Conservation (phyloP, 2,329 filamentous ascomycete species). For the Pestalotiopsis sp. region DNA sequence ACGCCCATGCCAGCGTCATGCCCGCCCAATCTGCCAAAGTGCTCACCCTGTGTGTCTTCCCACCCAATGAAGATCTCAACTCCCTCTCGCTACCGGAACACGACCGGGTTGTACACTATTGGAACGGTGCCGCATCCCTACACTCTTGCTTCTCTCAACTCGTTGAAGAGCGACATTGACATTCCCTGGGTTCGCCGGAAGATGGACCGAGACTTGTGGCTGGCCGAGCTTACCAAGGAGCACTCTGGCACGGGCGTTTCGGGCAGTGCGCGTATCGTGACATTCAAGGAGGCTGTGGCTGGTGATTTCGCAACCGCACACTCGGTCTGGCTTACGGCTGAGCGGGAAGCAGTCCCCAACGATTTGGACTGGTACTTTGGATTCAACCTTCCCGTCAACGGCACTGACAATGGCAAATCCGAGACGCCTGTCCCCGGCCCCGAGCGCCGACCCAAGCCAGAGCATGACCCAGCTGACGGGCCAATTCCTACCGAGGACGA, state of each 20-base stretch:
- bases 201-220: constrained; percentile 78
- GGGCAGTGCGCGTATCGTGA: constrained; percentile 67
- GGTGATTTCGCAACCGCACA: constrained; percentile 64
- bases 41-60: constrained; percentile 71
- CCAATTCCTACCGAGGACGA: constrained; percentile 55
- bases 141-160: constrained; percentile 72
- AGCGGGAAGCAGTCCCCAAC: constrained; percentile 56
- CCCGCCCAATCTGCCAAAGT: constrained; percentile 78
- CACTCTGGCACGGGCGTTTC: constrained; percentile 66
- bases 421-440: constrained; percentile 60
- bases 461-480: constrained; percentile 49
- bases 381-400: constrained; percentile 71
- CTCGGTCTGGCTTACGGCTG: constrained; percentile 82
- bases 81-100: constrained; percentile 70
- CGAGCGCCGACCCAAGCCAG: constrained; percentile 55
- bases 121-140: constrained; percentile 90
- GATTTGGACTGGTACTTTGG: constrained; percentile 90
- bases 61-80: constrained; percentile 69
- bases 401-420: constrained; percentile 54
- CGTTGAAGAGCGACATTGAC: constrained; percentile 63
- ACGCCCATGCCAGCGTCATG: constrained; percentile 77
- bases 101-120: constrained; percentile 74
- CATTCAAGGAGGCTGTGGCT: constrained; percentile 82
- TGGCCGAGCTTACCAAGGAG: constrained; percentile 70
- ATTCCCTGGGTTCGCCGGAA: constrained; percentile 67